Evolutionary conservation across 1,284 basidiomycete species (phyloP), one percentile per base, ranked within the genome.

Genomic region (Moesziomyces antarcticus): DNA sequence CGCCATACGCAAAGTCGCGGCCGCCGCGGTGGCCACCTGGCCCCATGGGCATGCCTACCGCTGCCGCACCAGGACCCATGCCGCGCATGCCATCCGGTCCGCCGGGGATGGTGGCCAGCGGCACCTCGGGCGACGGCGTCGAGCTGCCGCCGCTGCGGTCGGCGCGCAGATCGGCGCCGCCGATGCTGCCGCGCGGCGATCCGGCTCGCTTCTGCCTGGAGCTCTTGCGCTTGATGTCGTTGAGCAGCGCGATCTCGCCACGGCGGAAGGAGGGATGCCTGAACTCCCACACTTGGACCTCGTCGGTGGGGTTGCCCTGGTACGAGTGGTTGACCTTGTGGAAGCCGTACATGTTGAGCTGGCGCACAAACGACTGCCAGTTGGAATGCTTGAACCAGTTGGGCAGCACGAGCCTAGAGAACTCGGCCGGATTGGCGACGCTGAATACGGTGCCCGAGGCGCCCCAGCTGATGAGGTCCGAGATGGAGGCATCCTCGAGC

Each of bases 381-480:
- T 80, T 81, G 54, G 76, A 77, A 55, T 81, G 79, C 72, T 81
- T 81, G 77, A 81, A 81, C 76, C 77, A 81, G 43, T 77, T 77
- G 3, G 79, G 79, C 11, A 81, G 57, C 16, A 81, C 74, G 11
- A 78, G 57, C 3, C 75, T 64, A 14, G 79, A 79, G 48, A 81
- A 81, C 41, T 80, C 78, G 24, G 79, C 70, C 1, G 79, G 79
- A 41, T 77, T 79, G 46, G 79, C 76, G 21, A 81, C 79, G 55
- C 69, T 73, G 52, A 81, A 81, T 16, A 73, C 75, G 30, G 74
- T 75, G 10, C 79, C 79, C 5, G 59, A 61, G 3, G 70, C 68
- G 5, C 69, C 76, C 79, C 79, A 81, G 33, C 62, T 59, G 60
- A 80, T 81, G 50, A 81, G 59, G 20, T 79, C 65, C 30, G 61